Conservation (phyloP, 176 grass and related monocot genomes). For the Juncus inflexus region DNA sequence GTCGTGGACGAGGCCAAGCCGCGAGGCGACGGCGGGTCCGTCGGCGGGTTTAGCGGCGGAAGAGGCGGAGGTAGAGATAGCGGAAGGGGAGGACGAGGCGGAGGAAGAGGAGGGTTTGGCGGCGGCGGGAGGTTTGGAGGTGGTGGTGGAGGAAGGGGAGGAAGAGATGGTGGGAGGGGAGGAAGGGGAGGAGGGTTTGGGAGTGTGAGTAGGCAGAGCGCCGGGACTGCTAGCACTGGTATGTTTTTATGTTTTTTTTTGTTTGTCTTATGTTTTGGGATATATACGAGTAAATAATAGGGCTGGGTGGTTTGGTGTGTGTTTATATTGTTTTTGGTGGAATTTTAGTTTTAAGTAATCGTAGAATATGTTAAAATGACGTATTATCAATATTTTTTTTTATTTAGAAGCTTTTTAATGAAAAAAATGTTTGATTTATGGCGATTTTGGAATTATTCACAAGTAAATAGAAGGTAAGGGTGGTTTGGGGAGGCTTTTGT, state of each 20-base stretch:
- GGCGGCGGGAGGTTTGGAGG: conserved; percentile 25
- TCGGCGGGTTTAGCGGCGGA: conserved; percentile 32
- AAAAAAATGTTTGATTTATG: not conserved
- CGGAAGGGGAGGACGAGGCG: conserved; percentile 26
- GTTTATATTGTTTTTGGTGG: no score
- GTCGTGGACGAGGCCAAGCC: conserved; percentile 64
- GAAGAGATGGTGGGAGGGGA: conserved; percentile 12
- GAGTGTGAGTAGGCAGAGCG: conserved; percentile 32
- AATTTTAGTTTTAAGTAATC: no score
- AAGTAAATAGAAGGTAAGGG: no score
- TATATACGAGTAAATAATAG: not conserved
- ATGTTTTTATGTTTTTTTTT: not conserved
- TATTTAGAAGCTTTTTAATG: not conserved
- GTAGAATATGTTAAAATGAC: not conserved
- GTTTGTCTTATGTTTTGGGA: not conserved
- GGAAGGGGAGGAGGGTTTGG: conserved; percentile 27
- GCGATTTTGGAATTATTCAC: no score
- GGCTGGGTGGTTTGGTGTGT: no score
- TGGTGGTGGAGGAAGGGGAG: conserved; percentile 32
- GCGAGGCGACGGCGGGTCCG: conserved; percentile 17
- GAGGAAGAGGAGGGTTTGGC: conserved; percentile 31
- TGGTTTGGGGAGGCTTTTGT: not conserved
- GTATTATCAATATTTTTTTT: not conserved
- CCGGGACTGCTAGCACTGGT: conserved; percentile 57
- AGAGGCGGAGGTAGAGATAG: conserved; percentile 25